phyloP scores from a whole-genome alignment of 371 early-diverging fungal genomes.

The Mucor sp. region DNA sequence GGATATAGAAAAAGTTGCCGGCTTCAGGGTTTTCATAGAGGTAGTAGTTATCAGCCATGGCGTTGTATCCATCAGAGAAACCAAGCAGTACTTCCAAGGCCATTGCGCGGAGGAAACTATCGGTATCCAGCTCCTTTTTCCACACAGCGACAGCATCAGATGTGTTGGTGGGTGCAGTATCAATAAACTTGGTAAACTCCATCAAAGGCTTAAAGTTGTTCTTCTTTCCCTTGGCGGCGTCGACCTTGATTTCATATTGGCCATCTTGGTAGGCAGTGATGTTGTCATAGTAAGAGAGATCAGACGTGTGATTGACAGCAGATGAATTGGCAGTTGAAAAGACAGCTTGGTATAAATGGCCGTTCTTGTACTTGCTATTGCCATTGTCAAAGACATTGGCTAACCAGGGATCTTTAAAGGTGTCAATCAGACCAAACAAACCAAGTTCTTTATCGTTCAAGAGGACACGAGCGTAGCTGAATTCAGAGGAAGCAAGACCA shows the following conservation, averaged over 20 bases:
- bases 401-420: constrained; percentile 39
- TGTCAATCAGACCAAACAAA: constrained; percentile 39
- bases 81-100: constrained; percentile 36
- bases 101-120: constrained; percentile 31
- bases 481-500: constrained; percentile 46
- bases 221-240: constrained; percentile 1
- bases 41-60: constrained; percentile 29
- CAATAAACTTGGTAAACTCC: constrained; percentile 34
- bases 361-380: constrained; percentile 27
- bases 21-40: constrained; percentile 24
- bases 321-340: background rate
- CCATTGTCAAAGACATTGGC: constrained; percentile 33
- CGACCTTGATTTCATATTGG: constrained; percentile 27
- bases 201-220: constrained; percentile 14
- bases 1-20: constrained; percentile 11
- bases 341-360: constrained; percentile 35
- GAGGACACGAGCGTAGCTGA: constrained; percentile 28
- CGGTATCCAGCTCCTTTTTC: constrained; percentile 27
- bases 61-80: constrained; percentile 31
- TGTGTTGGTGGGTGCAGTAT: constrained; percentile 9
- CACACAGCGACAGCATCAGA: constrained; percentile 17
- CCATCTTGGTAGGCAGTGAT: constrained; percentile 17
- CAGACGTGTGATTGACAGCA: constrained; percentile 9
- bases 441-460: constrained; percentile 38
- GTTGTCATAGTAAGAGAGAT: constrained; percentile 25